phyloP scores from a whole-genome alignment of 2,329 filamentous ascomycete species.

The Colletotrichum melonis region DNA sequence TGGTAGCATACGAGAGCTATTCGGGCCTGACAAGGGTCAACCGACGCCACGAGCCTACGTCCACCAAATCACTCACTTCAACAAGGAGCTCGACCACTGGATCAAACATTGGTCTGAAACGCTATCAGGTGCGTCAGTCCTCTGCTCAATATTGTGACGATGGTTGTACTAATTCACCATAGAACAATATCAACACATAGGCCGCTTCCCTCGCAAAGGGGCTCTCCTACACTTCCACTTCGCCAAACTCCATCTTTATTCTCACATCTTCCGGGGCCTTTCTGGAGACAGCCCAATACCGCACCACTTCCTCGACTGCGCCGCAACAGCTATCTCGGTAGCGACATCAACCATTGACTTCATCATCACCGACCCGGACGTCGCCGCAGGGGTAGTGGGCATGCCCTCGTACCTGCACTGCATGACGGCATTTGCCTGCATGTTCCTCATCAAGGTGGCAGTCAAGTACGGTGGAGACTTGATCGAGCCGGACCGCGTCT shows the following conservation, averaged over 20 bases:
- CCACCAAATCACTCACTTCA: slow-evolving; percentile 53
- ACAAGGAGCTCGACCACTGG: slow-evolving; percentile 51
- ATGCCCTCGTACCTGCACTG: slow-evolving; percentile 64
- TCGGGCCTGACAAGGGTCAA: slow-evolving; percentile 66
- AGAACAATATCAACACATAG: slow-evolving; percentile 53
- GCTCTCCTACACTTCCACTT: slow-evolving; percentile 55
- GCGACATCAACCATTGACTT: slow-evolving; percentile 57
- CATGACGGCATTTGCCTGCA: slow-evolving; percentile 65
- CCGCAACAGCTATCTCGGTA: slow-evolving; percentile 47
- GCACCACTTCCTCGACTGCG: slow-evolving; percentile 47
- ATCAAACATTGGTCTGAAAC: slow-evolving; percentile 47
- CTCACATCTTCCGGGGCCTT: slow-evolving; percentile 53
- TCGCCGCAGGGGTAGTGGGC: slow-evolving; percentile 52
- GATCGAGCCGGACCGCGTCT: slow-evolving; percentile 49
- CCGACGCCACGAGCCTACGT: slow-evolving; percentile 62
- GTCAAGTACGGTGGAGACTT: slow-evolving; percentile 53
- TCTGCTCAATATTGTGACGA: neutral
- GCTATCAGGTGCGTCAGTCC: slow-evolving; percentile 41
- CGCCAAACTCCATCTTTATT: slow-evolving; percentile 55
- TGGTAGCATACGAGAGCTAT: slow-evolving; percentile 63
- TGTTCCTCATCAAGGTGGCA: slow-evolving; percentile 61
- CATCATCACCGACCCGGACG: slow-evolving; percentile 54
- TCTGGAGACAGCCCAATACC: slow-evolving; percentile 47
- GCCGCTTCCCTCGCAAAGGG: slow-evolving; percentile 53
- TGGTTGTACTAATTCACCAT: too few species aligned